phyloP scores from a whole-genome alignment of 1,284 basidiomycete genomes.

The Violaceomyces palustris region DNA sequence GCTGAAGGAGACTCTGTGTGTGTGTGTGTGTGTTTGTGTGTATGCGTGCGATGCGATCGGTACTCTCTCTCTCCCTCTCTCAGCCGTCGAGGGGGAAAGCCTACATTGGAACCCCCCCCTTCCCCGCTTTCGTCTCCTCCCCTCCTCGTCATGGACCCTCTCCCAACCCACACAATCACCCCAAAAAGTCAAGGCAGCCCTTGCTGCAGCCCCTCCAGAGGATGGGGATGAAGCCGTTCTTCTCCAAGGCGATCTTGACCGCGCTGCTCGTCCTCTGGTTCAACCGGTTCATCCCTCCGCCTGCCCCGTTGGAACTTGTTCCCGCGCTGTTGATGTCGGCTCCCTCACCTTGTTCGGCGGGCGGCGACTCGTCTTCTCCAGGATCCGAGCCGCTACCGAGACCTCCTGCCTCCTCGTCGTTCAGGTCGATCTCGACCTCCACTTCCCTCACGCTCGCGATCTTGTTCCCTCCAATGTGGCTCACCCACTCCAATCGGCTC shows the following conservation, averaged over 20 bases:
- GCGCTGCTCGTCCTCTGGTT: conserved; percentile 1
- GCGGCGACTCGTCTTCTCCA: too few relatives aligned
- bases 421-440: conserved; percentile 13
- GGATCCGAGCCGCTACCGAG: too few relatives aligned
- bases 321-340: too few relatives aligned
- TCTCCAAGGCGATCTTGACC: conserved; percentile 16
- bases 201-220: conserved; percentile 32
- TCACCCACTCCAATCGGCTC: conserved; percentile 45
- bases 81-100: too few relatives aligned
- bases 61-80: too few relatives aligned
- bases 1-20: too few relatives aligned
- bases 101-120: too few relatives aligned
- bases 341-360: too few relatives aligned
- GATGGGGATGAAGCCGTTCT: conserved; percentile 25
- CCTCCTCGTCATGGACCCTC: not conserved
- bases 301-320: conserved; percentile 30
- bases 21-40: too few relatives aligned
- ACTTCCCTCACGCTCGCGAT: conserved; percentile 30
- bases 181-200: conserved; percentile 30
- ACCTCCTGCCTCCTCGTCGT: not conserved
- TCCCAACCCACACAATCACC: conserved; percentile 5
- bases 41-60: too few relatives aligned
- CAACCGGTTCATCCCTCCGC: conserved; percentile 13
- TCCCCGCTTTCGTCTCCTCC: not conserved
- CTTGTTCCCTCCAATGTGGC: conserved; percentile 41